phyloP scores from a whole-genome alignment of 257 asterid genomes.

The Nemophila menziesii region DNA sequence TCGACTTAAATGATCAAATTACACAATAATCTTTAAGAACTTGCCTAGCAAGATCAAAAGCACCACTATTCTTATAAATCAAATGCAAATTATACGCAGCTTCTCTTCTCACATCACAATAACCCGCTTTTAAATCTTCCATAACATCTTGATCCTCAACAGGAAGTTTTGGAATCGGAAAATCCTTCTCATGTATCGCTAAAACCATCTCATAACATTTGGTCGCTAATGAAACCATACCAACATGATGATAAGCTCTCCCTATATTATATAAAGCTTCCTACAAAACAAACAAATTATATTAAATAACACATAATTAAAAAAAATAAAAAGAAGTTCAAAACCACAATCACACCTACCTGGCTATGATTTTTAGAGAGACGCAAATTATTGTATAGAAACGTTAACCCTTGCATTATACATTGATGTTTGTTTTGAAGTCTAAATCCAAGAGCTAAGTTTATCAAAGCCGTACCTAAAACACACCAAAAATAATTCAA shows the following conservation, averaged over 20 bases:
- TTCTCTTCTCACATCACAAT: slow-evolving; percentile 69
- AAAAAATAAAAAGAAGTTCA: no score
- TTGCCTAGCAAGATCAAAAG: slow-evolving; percentile 78
- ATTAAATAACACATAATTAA: no score
- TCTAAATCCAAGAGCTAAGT: slow-evolving; percentile 64
- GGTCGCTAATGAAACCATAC: slow-evolving; percentile 55
- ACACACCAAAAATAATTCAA: not conserved
- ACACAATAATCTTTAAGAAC: slow-evolving; percentile 50
- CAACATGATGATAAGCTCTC: slow-evolving; percentile 77
- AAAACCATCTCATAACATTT: slow-evolving; percentile 57
- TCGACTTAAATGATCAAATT: slow-evolving; percentile 17
- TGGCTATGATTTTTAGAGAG: slow-evolving; percentile 52
- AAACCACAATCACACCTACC: slow-evolving; percentile 44
- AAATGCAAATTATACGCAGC: slow-evolving; percentile 77
- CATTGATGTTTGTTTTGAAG: slow-evolving; percentile 81
- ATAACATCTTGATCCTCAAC: slow-evolving; percentile 31
- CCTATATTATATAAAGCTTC: slow-evolving; percentile 65
- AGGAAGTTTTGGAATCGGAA: slow-evolving; percentile 53
- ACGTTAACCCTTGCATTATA: slow-evolving; percentile 64
- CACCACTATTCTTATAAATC: slow-evolving; percentile 67
- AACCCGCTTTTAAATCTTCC: slow-evolving; percentile 30
- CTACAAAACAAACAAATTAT: slow-evolving; percentile 20
- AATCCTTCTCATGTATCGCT: slow-evolving; percentile 36
- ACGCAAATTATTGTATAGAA: slow-evolving; percentile 45
- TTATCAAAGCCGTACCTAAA: slow-evolving; percentile 66